Evolutionary conservation across 106 monocot species (phyloP), one percentile per base, ranked within the genome.

Genomic region (Gastrodia elata): DNA sequence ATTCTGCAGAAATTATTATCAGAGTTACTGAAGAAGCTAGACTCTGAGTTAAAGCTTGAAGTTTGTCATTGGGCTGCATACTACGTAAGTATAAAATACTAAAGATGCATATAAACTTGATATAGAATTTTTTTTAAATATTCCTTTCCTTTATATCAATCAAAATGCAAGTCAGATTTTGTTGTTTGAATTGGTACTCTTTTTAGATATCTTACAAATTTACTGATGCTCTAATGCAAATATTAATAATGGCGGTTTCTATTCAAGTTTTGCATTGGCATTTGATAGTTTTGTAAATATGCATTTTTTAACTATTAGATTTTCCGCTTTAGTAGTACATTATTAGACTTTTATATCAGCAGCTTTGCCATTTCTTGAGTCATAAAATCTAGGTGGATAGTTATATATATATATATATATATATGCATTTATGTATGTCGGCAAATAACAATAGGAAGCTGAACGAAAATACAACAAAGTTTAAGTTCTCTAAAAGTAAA

Each of bases 61-160:
- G 77, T 99, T 77, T 93, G 93, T 74, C 93, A 93, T 38, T 99
- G 98, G 98, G 91, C 98, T 79, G 98, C 98, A 75, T 84, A 93
- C 77, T 93, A 99, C 84, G 93, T 99, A 73, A 88, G 93, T 75
- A 61, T 64, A 1, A 18, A n/a, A 30, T 28, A 42, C 30, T 33
- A 2, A 69, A 6, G 39, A 24, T 69, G 16, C n/a, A n/a, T 24
- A 32, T 39, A 38, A 34, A 40, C 26, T 22, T 69, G 40, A 25
- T n/a, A 41, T 1, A 15, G 30, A 32, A 32, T 30, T 61, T 61
- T 30, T 30, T n/a, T n/a, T n/a, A 61, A 9, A 61, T 30, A 61
- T 30, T 61, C 59, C 32, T 61, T 61, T 30, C 0, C 22, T 61
- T 61, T 32, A 30, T 61, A 59, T 30, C 13, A 3, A 38, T 67